These are phyloP conservation scores for Lachancea quebecensis DNA, from an alignment of 805 yeast genomes.

Conservation along the genomic window DNA sequence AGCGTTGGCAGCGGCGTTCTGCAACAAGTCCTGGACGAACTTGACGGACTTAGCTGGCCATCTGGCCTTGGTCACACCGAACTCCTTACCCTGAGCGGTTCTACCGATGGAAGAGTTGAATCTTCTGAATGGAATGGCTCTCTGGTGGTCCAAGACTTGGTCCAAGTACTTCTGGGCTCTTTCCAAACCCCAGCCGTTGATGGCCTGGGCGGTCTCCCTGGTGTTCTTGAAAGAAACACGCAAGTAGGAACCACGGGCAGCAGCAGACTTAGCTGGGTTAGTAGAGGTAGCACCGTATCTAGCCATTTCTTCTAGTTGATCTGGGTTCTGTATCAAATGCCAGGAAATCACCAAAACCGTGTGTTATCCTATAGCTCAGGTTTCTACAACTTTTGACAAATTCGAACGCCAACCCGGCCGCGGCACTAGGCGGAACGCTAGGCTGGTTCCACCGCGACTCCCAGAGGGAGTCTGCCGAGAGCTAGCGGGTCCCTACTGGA, in stretches of 20 bases:
- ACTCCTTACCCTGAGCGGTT: conserved; percentile 99
- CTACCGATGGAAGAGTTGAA: conserved; percentile 95
- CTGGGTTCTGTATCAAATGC: conserved; percentile 6
- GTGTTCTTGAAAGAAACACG: conserved; percentile 99
- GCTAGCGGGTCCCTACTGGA: neutral
- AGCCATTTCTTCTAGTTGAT: conserved; percentile 56
- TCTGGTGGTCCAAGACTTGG: conserved; percentile 94
- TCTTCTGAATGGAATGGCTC: conserved; percentile 99
- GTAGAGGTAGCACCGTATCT: conserved; percentile 99
- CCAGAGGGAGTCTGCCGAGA: neutral
- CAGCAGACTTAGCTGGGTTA: conserved; percentile 98
- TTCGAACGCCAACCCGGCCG: neutral
- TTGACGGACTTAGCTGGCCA: conserved; percentile 99
- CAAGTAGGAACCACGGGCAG: conserved; percentile 98
- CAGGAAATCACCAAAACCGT: neutral
- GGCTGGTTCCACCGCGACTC: too few relatives aligned
- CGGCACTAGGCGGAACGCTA: neutral
- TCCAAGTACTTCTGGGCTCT: conserved; percentile 93
- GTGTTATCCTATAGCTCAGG: neutral
- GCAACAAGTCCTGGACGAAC: conserved; percentile 87
- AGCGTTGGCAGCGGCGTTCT: conserved; percentile 98
- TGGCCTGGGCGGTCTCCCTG: conserved; percentile 98
- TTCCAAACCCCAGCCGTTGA: conserved; percentile 95
- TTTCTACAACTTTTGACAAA: conserved; percentile 4
- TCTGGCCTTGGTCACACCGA: conserved; percentile 99